Base-by-base conservation (phyloP, 139 green algal species). In the Chlamydomonas schloesseri region DNA sequence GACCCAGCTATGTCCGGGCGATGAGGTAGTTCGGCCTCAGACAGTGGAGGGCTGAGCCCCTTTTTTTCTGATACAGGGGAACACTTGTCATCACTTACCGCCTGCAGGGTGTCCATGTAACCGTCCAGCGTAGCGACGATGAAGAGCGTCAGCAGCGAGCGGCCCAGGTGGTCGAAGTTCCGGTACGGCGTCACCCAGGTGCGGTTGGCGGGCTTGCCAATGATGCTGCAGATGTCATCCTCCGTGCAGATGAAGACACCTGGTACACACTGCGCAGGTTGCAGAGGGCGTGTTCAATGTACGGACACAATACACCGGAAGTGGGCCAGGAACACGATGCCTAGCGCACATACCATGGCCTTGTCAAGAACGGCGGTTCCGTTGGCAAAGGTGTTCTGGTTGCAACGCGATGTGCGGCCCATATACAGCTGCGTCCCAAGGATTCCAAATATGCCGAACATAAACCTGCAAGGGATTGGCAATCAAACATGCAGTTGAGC, bases 61-160 rank as follows among this genome's bases (percentile, higher is more conserved):
- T n/a, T n/a, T 50, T 13, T 50, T 8, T 50, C 42, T 50, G 6
- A 50, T 50, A 5, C 42, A 50, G 42, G 42, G n/a, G 42, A 50
- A 8, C 42, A 50, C 11, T 3, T 31, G n/a, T n/a, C n/a, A n/a
- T n/a, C n/a, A 18, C 93, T 74, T 31, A 71, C 82, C 72, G 75
- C 87, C 72, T 94, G 89, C 81, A 95, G 90, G 46, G 93, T 89
- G 72, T 91, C 88, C 82, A 93, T 81, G 92, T 93, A 97, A 6
- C 79, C 84, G 75, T 97, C 94, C 65, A 90, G 83, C 6, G 94
- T 97, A 23, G 64, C 70, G 31, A 92, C 89, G 2, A 90, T 86
- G 60, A 95, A 92, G 3, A 96, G 86, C 21, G 88, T 88, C 62
- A 94, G 82, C 82, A 95, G 90, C 29, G 90, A 77, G 36, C 71